These are phyloP conservation scores for Blastobotrys mokoenaii DNA, from an alignment of 805 yeast species.

Conservation along the genomic window DNA sequence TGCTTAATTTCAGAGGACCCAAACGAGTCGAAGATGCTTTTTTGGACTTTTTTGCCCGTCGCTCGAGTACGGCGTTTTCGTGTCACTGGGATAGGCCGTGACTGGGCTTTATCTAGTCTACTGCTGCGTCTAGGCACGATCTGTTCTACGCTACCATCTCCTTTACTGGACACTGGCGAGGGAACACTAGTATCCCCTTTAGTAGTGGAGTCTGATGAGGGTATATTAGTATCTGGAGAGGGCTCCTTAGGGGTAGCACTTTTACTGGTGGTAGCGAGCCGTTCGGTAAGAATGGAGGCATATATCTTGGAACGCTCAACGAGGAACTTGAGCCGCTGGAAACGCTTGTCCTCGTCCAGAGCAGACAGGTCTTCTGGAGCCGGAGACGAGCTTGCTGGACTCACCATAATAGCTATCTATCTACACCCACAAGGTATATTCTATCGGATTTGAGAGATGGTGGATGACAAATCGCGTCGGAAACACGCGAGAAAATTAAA, in stretches of 20 bases:
- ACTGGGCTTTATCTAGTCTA: no score
- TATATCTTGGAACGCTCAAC: constrained; percentile 85
- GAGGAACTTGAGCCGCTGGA: constrained; percentile 58
- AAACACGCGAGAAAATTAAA: no score
- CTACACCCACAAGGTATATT: no score
- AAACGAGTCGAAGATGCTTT: not conserved
- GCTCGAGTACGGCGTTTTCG: no score
- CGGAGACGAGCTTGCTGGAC: not conserved
- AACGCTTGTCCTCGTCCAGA: constrained; percentile 46
- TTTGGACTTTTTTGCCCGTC: not conserved
- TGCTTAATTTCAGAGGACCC: not conserved
- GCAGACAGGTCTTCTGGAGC: constrained; percentile 14
- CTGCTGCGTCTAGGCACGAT: no score
- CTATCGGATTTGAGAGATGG: no score
- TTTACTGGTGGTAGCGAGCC: constrained; percentile 34
- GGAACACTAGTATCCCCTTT: constrained; percentile 9
- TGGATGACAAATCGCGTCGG: no score
- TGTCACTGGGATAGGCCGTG: no score
- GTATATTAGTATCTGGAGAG: not conserved
- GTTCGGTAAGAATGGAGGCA: constrained; percentile 77
- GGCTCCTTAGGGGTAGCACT: no score
- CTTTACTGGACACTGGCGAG: constrained; percentile 14
- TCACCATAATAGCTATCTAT: constrained; percentile 1
- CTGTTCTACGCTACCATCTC: not conserved
- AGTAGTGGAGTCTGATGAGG: no score